Conservation (phyloP, 176 grass and related monocot genomes). For the Aegilops tauschii region DNA sequence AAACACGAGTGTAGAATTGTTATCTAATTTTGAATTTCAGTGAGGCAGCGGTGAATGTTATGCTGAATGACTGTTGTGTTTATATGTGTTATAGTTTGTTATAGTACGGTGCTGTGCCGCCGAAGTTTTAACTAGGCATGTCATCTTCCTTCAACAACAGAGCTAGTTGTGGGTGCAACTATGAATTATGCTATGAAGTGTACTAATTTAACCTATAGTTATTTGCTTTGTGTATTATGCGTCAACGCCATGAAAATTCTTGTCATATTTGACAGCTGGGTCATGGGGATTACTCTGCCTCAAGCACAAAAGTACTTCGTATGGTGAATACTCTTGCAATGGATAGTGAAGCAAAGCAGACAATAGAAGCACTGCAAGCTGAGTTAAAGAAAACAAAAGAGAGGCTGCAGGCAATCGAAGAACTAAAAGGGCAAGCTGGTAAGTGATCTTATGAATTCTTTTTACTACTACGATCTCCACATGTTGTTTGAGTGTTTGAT, state of each 20-base stretch:
- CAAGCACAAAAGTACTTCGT: constrained; percentile 90
- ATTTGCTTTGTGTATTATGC: not conserved
- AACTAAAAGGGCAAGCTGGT: constrained; percentile 94
- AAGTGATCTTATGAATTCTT: constrained; percentile 24
- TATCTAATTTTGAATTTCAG: constrained; percentile 17
- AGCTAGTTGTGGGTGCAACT: not conserved
- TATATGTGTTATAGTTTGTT: constrained; percentile 1
- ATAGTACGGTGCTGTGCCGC: not conserved
- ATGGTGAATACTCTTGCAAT: constrained; percentile 96
- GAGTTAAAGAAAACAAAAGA: constrained; percentile 94
- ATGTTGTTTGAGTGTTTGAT: constrained; percentile 13
- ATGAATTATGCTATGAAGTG: not conserved
- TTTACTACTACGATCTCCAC: not conserved
- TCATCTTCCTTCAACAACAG: constrained; percentile 8
- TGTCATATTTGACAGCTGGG: constrained; percentile 65
- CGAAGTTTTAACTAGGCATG: not conserved
- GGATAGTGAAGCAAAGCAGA: constrained; percentile 94
- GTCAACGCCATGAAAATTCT: constrained; percentile 21
- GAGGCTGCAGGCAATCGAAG: constrained; percentile 85
- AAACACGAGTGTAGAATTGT: not conserved
- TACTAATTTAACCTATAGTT: constrained; percentile 13
- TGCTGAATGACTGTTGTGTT: not conserved
- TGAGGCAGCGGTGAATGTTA: not conserved
- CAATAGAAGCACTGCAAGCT: constrained; percentile 86
- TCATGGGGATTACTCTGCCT: constrained; percentile 90